Base-by-base conservation (phyloP, 2,329 filamentous ascomycete species). In the Verticillium nonalfalfae region DNA sequence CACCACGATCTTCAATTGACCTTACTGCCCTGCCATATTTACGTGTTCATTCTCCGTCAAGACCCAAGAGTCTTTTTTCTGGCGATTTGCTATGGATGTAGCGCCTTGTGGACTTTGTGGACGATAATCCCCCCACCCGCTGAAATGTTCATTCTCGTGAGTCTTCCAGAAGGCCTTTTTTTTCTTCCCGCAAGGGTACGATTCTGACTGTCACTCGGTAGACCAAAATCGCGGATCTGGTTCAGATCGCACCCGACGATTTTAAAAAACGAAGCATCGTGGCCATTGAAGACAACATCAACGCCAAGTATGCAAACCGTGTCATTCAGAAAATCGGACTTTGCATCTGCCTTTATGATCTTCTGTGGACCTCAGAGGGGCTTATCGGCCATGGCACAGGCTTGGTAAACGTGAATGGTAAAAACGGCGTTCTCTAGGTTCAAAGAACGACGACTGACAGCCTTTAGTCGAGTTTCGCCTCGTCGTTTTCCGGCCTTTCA, bases 261-360 rank as follows among this genome's bases (percentile, higher is more conserved):
- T 97, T 98, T 72, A 84, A 87, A 64, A 95, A 95, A 75, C 82
- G 86, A 63, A 96, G 91, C 71, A 84, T 86, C 36, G 85, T 93
- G 65, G 92, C 93, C 1, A 91, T 99, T 65, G 93, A 97, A 76
- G 93, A 99, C 78, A 95, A 95, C 70, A 95, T 99, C 78, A 98
- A 99, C 74, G 84, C 88, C 65, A 99, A 99, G 77, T 99, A 97
- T 75, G 88, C 94, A 63, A 97, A 99, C 78, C 95, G 94, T 76
- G 90, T 93, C 26, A 92, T 99, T 64, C 94, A 97, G 73, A 95
- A 95, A 71, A 88, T 98, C 62, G 95, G 95, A 11, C 87, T 99
- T 4, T 97, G 93, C 71, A 89, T 99, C 68, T 94, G 91, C 72
- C 86, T 99, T 69, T 97, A 95, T 78, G 95, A 98, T 72, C 80